Base-by-base conservation (phyloP, 192 early-diverging fungal genomes). In the Gamsiella multidivaricata region DNA sequence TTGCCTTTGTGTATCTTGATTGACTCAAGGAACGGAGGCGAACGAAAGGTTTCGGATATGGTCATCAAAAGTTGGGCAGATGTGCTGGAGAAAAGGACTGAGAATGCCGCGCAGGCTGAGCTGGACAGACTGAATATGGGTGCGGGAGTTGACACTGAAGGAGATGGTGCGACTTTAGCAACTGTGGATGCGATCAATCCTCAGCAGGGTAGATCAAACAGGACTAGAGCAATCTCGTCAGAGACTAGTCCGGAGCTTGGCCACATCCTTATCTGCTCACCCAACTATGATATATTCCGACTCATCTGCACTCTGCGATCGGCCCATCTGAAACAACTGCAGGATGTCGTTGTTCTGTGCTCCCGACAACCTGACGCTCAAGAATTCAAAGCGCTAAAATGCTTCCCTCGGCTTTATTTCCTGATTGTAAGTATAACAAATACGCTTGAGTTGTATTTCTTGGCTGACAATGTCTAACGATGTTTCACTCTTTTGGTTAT, bases 271-370 rank as follows among this genome's bases (percentile, higher is more conserved):
- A 53, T 78, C 17, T 78, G 74, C 26, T 78, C 74, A 20, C 74
- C 74, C 29, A 78, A 78, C 47, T 78, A 64, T 28, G 74, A 78
- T 17, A 69, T 78, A 23, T 78, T 78, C 54, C 65, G 74, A 12
- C 54, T 78, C 9, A 47, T 78, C 17, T 78, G 74, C 41, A 78
- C 74, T 2, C 32, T 78, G 1, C 51, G 74, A 37, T 78, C 74
- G 4, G 63, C 65, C 0, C 74, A 78, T 46, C 49, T 78, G 53
- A 78, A 59, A 34, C 79, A 87, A 11, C 37, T 87, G 20, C 85
- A 80, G 36, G 85, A 87, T 57, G 73, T 87, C 54, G 81, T 87
- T 25, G 41, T 87, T 25, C 62, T 87, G 17, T 78, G 81, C 45
- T 29, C 66, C 12, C 53, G 66, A 6, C 65, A 70, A 22, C 83